phyloP scores from a whole-genome alignment of 257 asterid genomes.

The Solanum phureja region DNA sequence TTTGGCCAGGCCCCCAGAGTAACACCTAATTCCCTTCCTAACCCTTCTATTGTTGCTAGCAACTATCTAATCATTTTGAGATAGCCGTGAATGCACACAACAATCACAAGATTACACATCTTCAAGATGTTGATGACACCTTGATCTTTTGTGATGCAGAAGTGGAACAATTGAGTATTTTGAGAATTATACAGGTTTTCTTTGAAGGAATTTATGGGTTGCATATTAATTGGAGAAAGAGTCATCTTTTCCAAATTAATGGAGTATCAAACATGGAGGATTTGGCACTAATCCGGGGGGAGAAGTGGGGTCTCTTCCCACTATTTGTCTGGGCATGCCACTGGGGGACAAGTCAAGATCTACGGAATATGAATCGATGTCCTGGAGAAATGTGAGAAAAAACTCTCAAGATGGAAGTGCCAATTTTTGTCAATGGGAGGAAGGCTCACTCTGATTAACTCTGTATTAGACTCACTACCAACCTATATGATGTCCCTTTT shows the following conservation, averaged over 20 bases:
- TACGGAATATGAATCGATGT: background rate
- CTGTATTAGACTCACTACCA: background rate
- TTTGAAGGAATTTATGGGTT: background rate
- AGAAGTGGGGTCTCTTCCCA: background rate
- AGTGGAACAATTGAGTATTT: background rate
- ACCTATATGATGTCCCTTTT: background rate
- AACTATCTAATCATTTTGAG: background rate
- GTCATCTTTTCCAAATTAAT: background rate
- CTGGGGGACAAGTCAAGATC: background rate
- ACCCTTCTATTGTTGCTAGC: background rate
- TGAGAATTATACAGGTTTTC: background rate
- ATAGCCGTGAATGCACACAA: background rate
- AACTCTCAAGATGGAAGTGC: background rate
- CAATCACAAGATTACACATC: background rate
- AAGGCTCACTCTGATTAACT: background rate
- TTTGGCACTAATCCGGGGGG: background rate
- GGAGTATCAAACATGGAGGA: background rate
- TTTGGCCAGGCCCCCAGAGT: background rate
- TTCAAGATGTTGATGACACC: background rate
- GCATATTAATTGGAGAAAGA: background rate
- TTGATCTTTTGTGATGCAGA: background rate
- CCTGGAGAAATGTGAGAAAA: background rate
- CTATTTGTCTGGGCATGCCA: background rate
- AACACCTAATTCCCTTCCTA: background rate
- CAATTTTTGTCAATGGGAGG: background rate